Conservation (phyloP, 371 early-diverging fungal species). For the Circinella minor region DNA sequence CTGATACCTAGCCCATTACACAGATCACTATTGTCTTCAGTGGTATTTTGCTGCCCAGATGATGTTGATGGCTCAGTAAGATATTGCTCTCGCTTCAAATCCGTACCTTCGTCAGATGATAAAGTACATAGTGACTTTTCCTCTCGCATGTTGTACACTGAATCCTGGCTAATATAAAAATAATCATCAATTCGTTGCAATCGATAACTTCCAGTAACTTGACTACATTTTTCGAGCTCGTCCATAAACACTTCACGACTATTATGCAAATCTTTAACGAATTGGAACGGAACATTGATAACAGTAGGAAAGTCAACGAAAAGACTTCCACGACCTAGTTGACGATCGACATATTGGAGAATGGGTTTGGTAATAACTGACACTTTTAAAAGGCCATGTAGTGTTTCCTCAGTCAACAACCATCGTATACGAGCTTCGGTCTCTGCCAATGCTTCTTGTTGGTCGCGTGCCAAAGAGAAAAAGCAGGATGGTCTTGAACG, state of each 20-base stretch:
- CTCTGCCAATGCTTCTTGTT: slow-evolving; percentile 65
- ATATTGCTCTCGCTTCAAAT: background rate
- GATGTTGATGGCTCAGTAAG: background rate
- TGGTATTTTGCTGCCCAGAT: background rate
- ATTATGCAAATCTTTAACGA: slow-evolving; percentile 48
- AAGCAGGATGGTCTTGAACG: slow-evolving; percentile 48
- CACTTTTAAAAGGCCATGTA: slow-evolving; percentile 67
- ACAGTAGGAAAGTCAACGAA: slow-evolving; percentile 61
- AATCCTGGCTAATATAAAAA: slow-evolving; percentile 64
- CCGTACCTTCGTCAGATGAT: background rate
- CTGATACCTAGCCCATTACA: slow-evolving; percentile 50
- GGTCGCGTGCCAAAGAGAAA: slow-evolving; percentile 51
- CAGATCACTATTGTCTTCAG: slow-evolving; percentile 13
- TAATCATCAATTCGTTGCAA: slow-evolving; percentile 57
- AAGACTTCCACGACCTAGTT: slow-evolving; percentile 48
- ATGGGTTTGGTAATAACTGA: slow-evolving; percentile 53
- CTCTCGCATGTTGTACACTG: slow-evolving; percentile 35
- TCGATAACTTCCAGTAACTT: slow-evolving; percentile 21
- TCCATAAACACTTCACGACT: slow-evolving; percentile 61
- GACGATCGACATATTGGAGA: slow-evolving; percentile 59
- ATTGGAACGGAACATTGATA: slow-evolving; percentile 57
- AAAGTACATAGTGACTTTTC: slow-evolving; percentile 14
- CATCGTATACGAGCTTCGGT: slow-evolving; percentile 62
- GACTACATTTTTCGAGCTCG: slow-evolving; percentile 53
- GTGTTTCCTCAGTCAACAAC: slow-evolving; percentile 74